Base-by-base conservation (phyloP, 208 protist species). In the Crithidia bombi region DNA sequence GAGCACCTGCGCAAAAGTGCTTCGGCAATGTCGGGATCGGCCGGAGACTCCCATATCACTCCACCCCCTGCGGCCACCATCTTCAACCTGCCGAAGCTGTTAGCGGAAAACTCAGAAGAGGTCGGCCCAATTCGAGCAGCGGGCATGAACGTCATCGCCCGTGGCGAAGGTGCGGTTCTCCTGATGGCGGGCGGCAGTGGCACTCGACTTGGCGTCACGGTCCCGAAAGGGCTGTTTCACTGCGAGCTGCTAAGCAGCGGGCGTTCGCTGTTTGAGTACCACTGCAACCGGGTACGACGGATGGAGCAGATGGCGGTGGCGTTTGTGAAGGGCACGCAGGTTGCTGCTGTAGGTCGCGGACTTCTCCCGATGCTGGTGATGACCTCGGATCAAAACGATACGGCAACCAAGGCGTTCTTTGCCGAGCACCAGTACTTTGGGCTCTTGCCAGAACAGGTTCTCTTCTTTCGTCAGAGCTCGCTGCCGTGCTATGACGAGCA, bases 161-260 rank as follows among this genome's bases (percentile, higher is more conserved):
- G 75, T 38, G 91, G 95, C 15, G 78, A 93, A 65, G 85, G 97
- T 0, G 98, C 90, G 9, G 86, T 98, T 47, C 61, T 99, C 17
- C 79, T 99, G 25, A 80, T 99, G 35, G 98, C 99, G 0, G 99
- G 99, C 36, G 99, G 99, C 32, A 98, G 99, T 79, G 98, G 98
- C 43, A 99, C 98, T 10, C 90, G 99, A 10, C 91, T 99, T 11
- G 98, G 98, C 21, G 91, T 90, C 23, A 73, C 70, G 14, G 69
- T 97, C 3, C 99, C 98, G 6, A 99, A 99, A 80, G 98, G 98
- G 0, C 68, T 96, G 30, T 93, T 96, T 55, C 72, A 74, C 63
- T 89, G 79, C 63, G 69, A 72, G 15, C 68, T 75, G 26, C 89
- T 96, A 47, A 68, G 96, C 39, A 69, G 71, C 14, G 46, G 41